Evolutionary conservation across 2,329 filamentous ascomycete species (phyloP).

Genomic region (Xylariales sp.): DNA sequence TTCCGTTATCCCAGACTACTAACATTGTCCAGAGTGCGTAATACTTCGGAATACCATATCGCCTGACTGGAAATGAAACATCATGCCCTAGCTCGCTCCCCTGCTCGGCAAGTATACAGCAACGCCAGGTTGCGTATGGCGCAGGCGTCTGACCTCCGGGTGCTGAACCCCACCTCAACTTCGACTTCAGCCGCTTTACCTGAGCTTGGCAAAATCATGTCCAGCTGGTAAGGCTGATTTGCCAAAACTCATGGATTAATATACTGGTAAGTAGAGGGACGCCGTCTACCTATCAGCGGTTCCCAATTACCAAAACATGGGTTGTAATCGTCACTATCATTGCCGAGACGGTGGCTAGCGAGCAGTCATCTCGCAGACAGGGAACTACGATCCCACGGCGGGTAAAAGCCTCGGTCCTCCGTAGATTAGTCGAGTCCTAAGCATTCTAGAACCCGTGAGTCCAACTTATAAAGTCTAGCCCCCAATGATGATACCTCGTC

Average conservation of each 20-base stretch:
- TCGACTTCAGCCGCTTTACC: slow-evolving; percentile 41
- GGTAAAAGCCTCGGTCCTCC: slow-evolving; percentile 30
- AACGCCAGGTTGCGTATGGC: slow-evolving; percentile 14
- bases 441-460: background rate
- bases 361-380: slow-evolving; percentile 6
- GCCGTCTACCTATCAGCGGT: slow-evolving; percentile 31
- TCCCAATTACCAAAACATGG: slow-evolving; percentile 31
- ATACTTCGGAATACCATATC: slow-evolving; percentile 21
- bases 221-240: slow-evolving; percentile 41
- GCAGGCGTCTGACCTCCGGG: slow-evolving; percentile 1
- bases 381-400: slow-evolving; percentile 15
- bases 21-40: slow-evolving; percentile 22
- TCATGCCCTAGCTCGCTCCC: slow-evolving; percentile 13
- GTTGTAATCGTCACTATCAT: slow-evolving; percentile 23
- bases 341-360: slow-evolving; percentile 24
- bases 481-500: background rate
- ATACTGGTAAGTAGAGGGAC: slow-evolving; percentile 12
- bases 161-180: slow-evolving; percentile 25
- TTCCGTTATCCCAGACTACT: slow-evolving; percentile 25
- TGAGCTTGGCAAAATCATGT: slow-evolving; percentile 34
- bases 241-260: slow-evolving; percentile 38
- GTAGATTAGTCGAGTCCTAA: slow-evolving; percentile 8
- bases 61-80: slow-evolving; percentile 8
- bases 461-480: slow-evolving; percentile 18
- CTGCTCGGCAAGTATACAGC: slow-evolving; percentile 27